Base-by-base conservation (phyloP, 2,329 filamentous ascomycete genomes). In the Dactylonectria macrodidyma region DNA sequence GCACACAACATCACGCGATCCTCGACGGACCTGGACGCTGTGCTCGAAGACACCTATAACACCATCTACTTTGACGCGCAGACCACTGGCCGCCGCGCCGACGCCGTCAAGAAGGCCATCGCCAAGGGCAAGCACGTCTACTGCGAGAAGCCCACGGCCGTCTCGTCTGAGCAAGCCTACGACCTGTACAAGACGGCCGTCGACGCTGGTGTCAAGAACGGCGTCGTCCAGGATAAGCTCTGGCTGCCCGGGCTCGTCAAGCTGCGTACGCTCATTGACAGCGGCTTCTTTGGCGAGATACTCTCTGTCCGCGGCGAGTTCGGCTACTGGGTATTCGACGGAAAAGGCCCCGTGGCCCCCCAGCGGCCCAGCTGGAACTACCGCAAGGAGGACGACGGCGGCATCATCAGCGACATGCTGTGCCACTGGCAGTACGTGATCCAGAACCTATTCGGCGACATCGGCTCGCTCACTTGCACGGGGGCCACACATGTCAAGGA, bases 101-200 rank as follows among this genome's bases (percentile, higher is more conserved):
- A 55, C 10, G 52, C 33, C 36, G 33, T 55, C 11, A 55, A 55
- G 36, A 55, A 55, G 52, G 52, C 52, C 33, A 38, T 55, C 16
- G 52, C 33, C 33, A 55, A 55, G 52, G 33, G 52, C 52, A 55
- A 55, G 52, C 52, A 55, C 33, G 52, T 55, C 52, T 55, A 38
- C 52, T 38, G 52, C 33, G 52, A 55, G 52, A 55, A 55, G n/a
- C 52, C 52, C n/a, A 55, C 16, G 2, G 33, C 52, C 7, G 33
- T 55, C 7, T 55, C 52, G n/a, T 38, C 52, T 5, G 52, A 19
- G 19, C n/a, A 55, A 30, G 52, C 52, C 7, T 55, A 55, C 22
- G 52, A 55, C 12, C 33, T 55, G 36, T 38, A 55, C 52, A 22
- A 55, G 52, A 22, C 22, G 1, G 52, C 52, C 33, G 22, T 36